Conservation (phyloP, 23 red algal species). For the Gracilaria vermiculophylla region DNA sequence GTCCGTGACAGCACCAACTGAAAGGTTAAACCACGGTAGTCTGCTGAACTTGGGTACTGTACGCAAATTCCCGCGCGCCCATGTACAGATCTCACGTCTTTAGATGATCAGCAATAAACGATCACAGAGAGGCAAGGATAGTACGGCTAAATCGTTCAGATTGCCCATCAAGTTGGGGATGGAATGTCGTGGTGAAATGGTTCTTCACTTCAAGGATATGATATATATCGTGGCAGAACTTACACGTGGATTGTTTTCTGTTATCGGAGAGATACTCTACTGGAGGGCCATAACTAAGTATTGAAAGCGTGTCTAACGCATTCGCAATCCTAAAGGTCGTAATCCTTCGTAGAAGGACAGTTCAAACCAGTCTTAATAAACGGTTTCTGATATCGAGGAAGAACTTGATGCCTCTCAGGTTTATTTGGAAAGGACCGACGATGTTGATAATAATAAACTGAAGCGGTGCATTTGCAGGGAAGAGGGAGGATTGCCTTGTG, state of each 20-base stretch:
- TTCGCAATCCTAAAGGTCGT: not conserved
- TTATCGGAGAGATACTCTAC: constrained; percentile 30
- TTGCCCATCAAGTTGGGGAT: constrained; percentile 35
- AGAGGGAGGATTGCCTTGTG: not conserved
- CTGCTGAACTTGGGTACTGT: not conserved
- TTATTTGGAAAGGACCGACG: not conserved
- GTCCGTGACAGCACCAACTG: not conserved
- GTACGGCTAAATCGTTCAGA: constrained; percentile 42
- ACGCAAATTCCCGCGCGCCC: not conserved
- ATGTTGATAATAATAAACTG: not conserved
- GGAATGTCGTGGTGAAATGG: constrained; percentile 19
- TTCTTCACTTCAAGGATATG: constrained; percentile 15
- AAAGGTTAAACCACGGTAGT: not conserved
- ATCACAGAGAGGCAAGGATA: not conserved
- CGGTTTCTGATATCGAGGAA: constrained; percentile 44
- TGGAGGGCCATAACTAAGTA: constrained; percentile 10
- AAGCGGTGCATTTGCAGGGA: not conserved
- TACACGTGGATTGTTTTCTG: constrained; percentile 12
- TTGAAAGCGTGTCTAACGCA: not conserved
- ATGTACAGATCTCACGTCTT: not conserved
- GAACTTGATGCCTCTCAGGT: not conserved
- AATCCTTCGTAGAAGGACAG: not conserved
- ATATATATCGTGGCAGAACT: constrained; percentile 39
- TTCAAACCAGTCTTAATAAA: constrained; percentile 31
- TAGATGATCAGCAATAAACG: not conserved